Conservation (phyloP, 257 asterid genomes). For the Mitragyna speciosa region DNA sequence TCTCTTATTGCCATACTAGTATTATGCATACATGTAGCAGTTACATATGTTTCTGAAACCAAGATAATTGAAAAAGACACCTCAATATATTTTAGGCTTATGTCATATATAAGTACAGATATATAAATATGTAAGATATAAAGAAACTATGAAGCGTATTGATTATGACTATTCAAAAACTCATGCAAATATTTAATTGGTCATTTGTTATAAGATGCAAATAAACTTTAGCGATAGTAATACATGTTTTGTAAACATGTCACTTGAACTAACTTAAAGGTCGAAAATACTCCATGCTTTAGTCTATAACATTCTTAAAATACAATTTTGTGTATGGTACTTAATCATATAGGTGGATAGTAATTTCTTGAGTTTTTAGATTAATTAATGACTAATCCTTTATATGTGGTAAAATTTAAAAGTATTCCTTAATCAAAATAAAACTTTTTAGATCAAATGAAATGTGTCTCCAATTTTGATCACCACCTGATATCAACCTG, state of each 20-base stretch:
- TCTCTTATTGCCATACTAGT: background rate
- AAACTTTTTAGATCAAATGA: background rate
- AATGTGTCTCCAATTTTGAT: background rate
- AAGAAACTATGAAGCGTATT: background rate
- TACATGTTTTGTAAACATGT: background rate
- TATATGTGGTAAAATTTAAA: background rate
- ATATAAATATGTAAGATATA: background rate
- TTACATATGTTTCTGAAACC: background rate
- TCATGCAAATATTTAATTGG: background rate
- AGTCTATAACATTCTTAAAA: background rate
- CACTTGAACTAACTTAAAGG: background rate
- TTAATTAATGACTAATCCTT: too few species aligned
- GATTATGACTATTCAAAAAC: background rate
- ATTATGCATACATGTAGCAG: background rate
- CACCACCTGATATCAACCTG: background rate
- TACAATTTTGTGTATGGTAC: background rate
- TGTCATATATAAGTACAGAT: background rate
- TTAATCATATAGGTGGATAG: background rate
- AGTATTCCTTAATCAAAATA: background rate
- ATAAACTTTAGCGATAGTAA: background rate
- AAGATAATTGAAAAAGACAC: slow-evolving; percentile 6
- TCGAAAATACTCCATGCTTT: background rate
- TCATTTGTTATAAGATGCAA: background rate
- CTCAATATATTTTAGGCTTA: background rate
- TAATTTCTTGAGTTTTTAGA: too few species aligned